Base-by-base conservation (phyloP, 1,284 basidiomycete genomes). In the Athelia sp. region DNA sequence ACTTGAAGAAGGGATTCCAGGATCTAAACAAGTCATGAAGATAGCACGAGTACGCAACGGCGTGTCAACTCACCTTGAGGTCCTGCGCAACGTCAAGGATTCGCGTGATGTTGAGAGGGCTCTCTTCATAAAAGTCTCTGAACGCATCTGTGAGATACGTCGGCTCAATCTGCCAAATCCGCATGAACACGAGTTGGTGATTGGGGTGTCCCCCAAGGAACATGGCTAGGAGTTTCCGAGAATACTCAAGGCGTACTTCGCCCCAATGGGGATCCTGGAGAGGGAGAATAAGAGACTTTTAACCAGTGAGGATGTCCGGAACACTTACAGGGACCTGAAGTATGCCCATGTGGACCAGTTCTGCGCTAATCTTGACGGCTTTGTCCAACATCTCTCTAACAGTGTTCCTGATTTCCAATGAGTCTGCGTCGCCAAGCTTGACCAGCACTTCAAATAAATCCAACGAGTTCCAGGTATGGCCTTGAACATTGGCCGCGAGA, bases 31-130 rank as follows among this genome's bases (percentile, higher is more conserved):
- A 44, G 10, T 9, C 15, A 10, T 44, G 8, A 44, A 54, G 11
- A 32, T 34, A 43, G 29, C 36, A 6, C 26, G 13, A 38, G 31
- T 29, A 55, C n/a, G 54, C 38, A 32, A 24, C 21, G 14, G 48
- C 18, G 21, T 31, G 21, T 14, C 19, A 38, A 62, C 76, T 56
- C 62, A 90, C 92, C 73, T 95, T 94, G 52, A 98, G 78, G 60
- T 98, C 95, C 65, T 95, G 90, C 2, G 93, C 94, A 34, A 99
- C 90, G 62, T 99, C 97, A 46, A 98, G 73, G 45, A 99, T 93
- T 43, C 94, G 81, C 21, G 90, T 93, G 50, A 99, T 90, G 63
- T 98, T 98, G 58, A 93, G 79, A 50, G 93, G 91, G 59, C 87
- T 93, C 62, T 96, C 93, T 46, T 86, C 79, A 67, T 98, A 98